phyloP scores from a whole-genome alignment of 768 basidiomycete species.

The Cantharellus cinnabarinus region DNA sequence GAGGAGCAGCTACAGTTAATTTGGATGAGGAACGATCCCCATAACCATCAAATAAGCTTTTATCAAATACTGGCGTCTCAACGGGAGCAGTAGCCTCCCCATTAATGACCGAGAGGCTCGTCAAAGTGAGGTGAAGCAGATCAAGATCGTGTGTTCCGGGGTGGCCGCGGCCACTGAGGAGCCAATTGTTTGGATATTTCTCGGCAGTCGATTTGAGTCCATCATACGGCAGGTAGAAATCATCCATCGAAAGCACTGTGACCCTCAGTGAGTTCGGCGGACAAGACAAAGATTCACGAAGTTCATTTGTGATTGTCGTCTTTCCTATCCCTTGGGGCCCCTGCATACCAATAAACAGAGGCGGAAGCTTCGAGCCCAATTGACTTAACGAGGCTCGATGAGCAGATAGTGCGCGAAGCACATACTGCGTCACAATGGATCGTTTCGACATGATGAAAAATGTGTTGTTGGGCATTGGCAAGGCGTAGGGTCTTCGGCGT shows the following conservation, averaged over 20 bases:
- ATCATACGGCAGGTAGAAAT: slow-evolving; percentile 65
- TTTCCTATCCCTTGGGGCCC: slow-evolving; percentile 94
- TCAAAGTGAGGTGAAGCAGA: slow-evolving; percentile 37
- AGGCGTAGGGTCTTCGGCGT: too few species aligned
- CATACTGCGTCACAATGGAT: too few species aligned
- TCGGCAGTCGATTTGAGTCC: slow-evolving; percentile 20
- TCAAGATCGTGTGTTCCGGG: slow-evolving; percentile 79
- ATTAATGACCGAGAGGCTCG: slow-evolving; percentile 27
- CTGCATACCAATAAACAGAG: slow-evolving; percentile 73
- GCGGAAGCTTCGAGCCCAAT: slow-evolving; percentile 12
- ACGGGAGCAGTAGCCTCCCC: neutral
- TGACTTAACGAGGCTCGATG: too few species aligned
- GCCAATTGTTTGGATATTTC: slow-evolving; percentile 24
- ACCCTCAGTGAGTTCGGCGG: slow-evolving; percentile 11
- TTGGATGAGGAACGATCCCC: slow-evolving; percentile 52
- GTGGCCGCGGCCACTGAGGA: slow-evolving; percentile 71
- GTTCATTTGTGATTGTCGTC: slow-evolving; percentile 47
- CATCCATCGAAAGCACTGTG: slow-evolving; percentile 52
- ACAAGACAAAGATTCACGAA: slow-evolving; percentile 19
- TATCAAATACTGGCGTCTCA: slow-evolving; percentile 65
- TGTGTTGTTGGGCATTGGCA: too few species aligned
- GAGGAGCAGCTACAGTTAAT: slow-evolving; percentile 25
- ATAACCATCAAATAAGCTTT: slow-evolving; percentile 57
- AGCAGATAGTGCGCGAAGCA: too few species aligned
- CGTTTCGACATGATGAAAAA: too few species aligned